A percentile compares a stretch with the other conserved stretches of the same genome.
phyloP scores from a whole-genome alignment of 352 stramenopile species.

The Pythium dissotocum region DNA sequence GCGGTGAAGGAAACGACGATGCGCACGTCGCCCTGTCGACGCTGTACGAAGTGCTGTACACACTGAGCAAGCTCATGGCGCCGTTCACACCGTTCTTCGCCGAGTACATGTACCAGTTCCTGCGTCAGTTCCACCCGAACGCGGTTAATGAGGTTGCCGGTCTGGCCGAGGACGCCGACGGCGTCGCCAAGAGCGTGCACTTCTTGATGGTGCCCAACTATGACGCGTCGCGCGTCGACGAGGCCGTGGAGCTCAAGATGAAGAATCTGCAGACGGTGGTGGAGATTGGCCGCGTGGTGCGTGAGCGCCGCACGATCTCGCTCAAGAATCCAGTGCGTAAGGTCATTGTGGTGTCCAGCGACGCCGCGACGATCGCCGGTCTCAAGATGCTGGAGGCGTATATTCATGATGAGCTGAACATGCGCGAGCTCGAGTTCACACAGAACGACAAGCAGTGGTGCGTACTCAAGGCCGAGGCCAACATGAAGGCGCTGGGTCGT shows the following conservation, averaged over 20 bases:
- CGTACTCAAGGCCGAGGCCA: conserved; percentile 93
- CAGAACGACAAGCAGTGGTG: conserved; percentile 91
- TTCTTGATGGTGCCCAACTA: conserved; percentile 95
- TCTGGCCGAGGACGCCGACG: conserved; percentile 87
- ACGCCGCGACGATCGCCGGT: conserved; percentile 76
- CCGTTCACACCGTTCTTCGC: conserved; percentile 99
- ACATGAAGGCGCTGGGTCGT: conserved; percentile 94
- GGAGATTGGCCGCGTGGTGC: conserved; percentile 95
- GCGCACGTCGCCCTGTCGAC: conserved; percentile 87
- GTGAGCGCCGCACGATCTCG: conserved; percentile 96
- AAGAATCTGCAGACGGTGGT: conserved; percentile 96
- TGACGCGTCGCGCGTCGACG: conserved; percentile 92
- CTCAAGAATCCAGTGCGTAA: conserved; percentile 97
- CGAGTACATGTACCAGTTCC: conserved; percentile 99
- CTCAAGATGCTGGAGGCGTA: conserved; percentile 90
- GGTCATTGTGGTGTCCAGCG: conserved; percentile 94
- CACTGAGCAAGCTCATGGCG: conserved; percentile 95
- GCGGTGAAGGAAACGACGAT: conserved; percentile 87
- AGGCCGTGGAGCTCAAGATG: conserved; percentile 93
- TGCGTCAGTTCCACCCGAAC: conserved; percentile 95
- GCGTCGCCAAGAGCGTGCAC: conserved; percentile 94
- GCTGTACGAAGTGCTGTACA: conserved; percentile 98
- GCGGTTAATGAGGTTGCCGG: conserved; percentile 56
- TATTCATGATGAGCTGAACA: conserved; percentile 98
- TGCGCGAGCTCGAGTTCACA: conserved; percentile 90